A percentile compares a stretch with the other conserved stretches of the same genome.
Conservation (phyloP, 192 early-diverging fungal genomes). For the Backusella macrospora region DNA sequence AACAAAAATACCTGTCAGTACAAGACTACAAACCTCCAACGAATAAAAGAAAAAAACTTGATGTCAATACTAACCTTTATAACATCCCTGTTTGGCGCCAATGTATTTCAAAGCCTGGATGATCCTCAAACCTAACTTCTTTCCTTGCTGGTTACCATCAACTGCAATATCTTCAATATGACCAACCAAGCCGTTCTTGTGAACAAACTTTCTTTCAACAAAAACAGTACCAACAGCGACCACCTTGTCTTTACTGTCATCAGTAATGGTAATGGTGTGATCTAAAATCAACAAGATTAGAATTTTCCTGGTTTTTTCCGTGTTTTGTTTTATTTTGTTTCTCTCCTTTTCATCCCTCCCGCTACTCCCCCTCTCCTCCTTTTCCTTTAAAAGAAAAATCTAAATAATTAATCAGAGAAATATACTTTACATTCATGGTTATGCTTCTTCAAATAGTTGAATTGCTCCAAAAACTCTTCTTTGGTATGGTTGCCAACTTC, state of each 20-base stretch:
- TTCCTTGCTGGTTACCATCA: conserved; percentile 60
- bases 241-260: conserved; percentile 58
- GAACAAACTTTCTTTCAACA: conserved; percentile 88
- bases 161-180: conserved; percentile 83
- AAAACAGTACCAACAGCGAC: conserved; percentile 82
- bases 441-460: conserved; percentile 73
- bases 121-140: conserved; percentile 61
- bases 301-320: background rate
- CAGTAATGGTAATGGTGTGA: conserved; percentile 82
- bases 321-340: no score
- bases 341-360: no score
- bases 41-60: background rate
- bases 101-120: conserved; percentile 86
- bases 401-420: background rate
- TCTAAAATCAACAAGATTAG: conserved; percentile 29
- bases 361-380: background rate
- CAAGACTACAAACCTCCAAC: conserved; percentile 2
- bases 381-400: no score
- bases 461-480: conserved; percentile 58
- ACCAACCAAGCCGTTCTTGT: conserved; percentile 73
- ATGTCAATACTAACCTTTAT: conserved; percentile 62
- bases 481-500: conserved; percentile 75
- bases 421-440: conserved; percentile 67
- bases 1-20: background rate
- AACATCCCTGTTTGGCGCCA: conserved; percentile 78